These are phyloP conservation scores for Kurtzmaniella natalensis DNA, from an alignment of 1,139 yeast species.

Conservation along the genomic window DNA sequence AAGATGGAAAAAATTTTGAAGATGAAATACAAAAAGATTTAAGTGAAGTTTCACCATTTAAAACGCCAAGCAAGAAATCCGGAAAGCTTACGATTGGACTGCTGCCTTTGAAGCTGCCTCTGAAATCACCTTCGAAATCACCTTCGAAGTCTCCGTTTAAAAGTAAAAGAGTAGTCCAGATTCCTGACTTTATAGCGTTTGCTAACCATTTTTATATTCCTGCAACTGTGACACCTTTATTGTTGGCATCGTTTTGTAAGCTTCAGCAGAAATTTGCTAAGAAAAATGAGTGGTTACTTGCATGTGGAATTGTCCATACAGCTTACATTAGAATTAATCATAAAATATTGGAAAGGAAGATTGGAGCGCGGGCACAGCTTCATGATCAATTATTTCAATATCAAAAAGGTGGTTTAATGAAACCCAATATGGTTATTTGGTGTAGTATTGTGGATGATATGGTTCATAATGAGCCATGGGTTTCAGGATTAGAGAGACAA, in stretches of 20 bases:
- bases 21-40: not conserved
- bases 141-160: conserved; percentile 3
- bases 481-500: conserved; percentile 36
- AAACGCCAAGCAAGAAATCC: conserved; percentile 5
- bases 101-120: conserved; percentile 12
- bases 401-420: conserved; percentile 51
- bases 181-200: conserved; percentile 51
- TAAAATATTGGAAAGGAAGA: conserved; percentile 35
- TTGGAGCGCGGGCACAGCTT: conserved; percentile 47
- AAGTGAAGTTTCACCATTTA: conserved; percentile 2
- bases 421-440: conserved; percentile 47
- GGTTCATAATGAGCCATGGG: conserved; percentile 55
- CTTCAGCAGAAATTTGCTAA: conserved; percentile 48
- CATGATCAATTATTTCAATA: conserved; percentile 46
- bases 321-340: conserved; percentile 55
- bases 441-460: conserved; percentile 49
- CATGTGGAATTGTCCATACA: conserved; percentile 61
- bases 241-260: conserved; percentile 47
- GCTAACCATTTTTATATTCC: conserved; percentile 66
- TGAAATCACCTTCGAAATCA: conserved; percentile 6
- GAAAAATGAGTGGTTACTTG: conserved; percentile 62
- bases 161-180: conserved; percentile 20
- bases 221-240: conserved; percentile 41
- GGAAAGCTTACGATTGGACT: too few relatives aligned
- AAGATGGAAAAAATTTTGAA: not conserved